Base-by-base conservation (phyloP, 2,329 filamentous ascomycete species). In the Paraphaeosphaeria sporulosa region DNA sequence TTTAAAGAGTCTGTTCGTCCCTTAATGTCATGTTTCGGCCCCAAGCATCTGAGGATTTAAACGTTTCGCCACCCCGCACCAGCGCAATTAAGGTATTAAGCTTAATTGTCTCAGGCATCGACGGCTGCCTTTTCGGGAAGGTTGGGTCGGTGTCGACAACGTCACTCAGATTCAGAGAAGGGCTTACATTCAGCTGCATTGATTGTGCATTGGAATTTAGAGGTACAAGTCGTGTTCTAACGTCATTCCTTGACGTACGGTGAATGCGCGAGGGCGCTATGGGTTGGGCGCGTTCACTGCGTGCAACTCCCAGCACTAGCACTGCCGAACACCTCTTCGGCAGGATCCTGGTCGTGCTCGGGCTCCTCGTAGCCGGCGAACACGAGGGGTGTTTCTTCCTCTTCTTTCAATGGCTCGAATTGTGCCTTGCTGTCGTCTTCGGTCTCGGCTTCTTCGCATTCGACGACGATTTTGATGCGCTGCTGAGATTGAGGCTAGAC, bases 121-220 rank as follows among this genome's bases (percentile, higher is more conserved):
- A 54, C 12, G 51, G n/a, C 32, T 54, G 13, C 17, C 38, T 8
- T n/a, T 43, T 43, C 19, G 38, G 38, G 51, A 13, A 54, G 51
- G 38, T 52, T 13, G 2, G 36, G 30, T 32, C 6, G 7, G 30
- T n/a, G 19, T 19, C 15, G 17, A 40, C 17, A 17, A 40, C 38
- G 15, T 3, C 38, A 40, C 2, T 13, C 15, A 12, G 30, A 12
- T 32, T 32, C 10, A 32, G 10, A 8, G 30, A 12, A 32, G 8
- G 30, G 10, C 2, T 5, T 5, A 9, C 4, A 32, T 9, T 6
- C 10, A 6, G 5, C 10, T 9, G 10, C 8, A 32, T 4, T 32
- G 10, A 4, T 32, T 9, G 30, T 32, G 30, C 6, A 12, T 32
- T n/a, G 36, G 36, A 13, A 12, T 17, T 40, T 40, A 2, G 36